Base-by-base conservation (phyloP, 371 early-diverging fungal species). In the Mucor mucedo region DNA sequence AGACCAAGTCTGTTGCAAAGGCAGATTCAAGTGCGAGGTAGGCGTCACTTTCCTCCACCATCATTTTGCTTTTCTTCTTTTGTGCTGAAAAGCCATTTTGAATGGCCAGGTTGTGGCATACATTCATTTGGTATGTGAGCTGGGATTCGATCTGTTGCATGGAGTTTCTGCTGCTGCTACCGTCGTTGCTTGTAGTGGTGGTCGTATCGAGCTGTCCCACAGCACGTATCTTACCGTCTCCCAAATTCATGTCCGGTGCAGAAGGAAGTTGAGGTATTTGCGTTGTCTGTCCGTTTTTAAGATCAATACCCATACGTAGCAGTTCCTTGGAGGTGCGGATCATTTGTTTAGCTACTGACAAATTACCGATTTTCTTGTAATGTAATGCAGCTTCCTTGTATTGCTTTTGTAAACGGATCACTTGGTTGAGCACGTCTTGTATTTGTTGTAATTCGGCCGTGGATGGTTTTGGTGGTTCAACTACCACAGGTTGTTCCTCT, bases 331-430 rank as follows among this genome's bases (percentile, higher is more conserved):
- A 75, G 1, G 62, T 62, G 21, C 61, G 55, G n/a, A 92, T 52
- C 83, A 84, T 81, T 59, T 88, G 84, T 28, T 84, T 76, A 1
- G 91, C 89, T 5, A 41, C 69, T 10, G 58, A 44, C 5, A 84
- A 28, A 42, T 90, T 83, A n/a, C 82, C 80, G 0, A 77, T 45
- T 2, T 73, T 64, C 66, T 89, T 89, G 65, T 78, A 84, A 21
- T 77, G 70, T 16, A 88, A 44, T 2, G 90, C 91, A 1, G 84
- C 85, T 47, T 83, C 73, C 62, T 87, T 89, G 70, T 89, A 89
- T 61, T 89, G 82, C 48, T 77, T 70, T 60, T 83, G 85, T 4
- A 85, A 71, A 13, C 60, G 56, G 11, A 78, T 73, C 11, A 87
- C 58, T 16, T 62, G 62, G 7, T 55, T 39, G 5, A 85, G 45